Conservation (phyloP, 306 rosid species). For the Cajanus cajan region DNA sequence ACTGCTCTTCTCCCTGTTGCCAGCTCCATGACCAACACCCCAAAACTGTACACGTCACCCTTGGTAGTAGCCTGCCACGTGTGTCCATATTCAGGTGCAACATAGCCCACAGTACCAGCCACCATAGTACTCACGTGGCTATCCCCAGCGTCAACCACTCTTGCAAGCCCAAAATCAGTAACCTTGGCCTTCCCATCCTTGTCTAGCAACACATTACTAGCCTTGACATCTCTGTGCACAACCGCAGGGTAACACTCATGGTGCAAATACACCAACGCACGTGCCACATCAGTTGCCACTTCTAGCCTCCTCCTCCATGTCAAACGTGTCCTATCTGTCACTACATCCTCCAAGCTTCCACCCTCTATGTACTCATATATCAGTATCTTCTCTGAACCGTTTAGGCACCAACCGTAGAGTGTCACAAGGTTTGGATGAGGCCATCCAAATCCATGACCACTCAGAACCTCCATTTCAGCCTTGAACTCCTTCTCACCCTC, state of each 20-base stretch:
- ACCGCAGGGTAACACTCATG: constrained; percentile 79
- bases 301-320: constrained; percentile 66
- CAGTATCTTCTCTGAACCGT: constrained; percentile 65
- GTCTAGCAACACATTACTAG: constrained; percentile 84
- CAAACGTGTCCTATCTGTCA: constrained; percentile 49
- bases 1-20: constrained; percentile 87
- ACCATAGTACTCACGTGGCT: constrained; percentile 95
- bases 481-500: constrained; percentile 91
- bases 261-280: constrained; percentile 79
- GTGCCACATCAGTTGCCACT: constrained; percentile 75
- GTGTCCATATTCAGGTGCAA: constrained; percentile 94
- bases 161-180: constrained; percentile 90
- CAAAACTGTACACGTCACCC: constrained; percentile 93
- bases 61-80: constrained; percentile 94
- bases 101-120: constrained; percentile 94
- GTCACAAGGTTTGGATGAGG: constrained; percentile 97
- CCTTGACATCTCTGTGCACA: constrained; percentile 93
- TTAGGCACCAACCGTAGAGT: constrained; percentile 86
- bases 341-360: constrained; percentile 83
- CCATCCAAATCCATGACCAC: constrained; percentile 80
- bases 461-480: constrained; percentile 90
- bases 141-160: constrained; percentile 77
- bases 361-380: constrained; percentile 89
- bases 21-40: constrained; percentile 80
- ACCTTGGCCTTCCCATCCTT: constrained; percentile 75